Base-by-base conservation (phyloP, 2,329 filamentous ascomycete species). In the Canariomyces notabilis region DNA sequence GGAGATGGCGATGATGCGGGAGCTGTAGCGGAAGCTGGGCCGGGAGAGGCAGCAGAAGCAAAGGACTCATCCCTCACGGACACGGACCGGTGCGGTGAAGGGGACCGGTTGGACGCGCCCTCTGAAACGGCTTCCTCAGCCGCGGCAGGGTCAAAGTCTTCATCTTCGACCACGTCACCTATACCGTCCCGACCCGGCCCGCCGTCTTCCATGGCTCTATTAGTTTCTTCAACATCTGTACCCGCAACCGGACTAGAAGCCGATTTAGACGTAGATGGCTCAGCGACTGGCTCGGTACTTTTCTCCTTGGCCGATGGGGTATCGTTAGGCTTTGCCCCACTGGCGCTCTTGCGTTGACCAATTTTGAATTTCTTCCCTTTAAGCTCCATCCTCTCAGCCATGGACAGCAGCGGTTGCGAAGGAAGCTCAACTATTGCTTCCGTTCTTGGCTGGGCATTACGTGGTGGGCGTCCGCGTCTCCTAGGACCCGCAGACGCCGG, bases 371-470 rank as follows among this genome's bases (percentile, higher is more conserved):
- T 73, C 59, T 71, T 79, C 9, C 76, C 77, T 42, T 64, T 68
- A 2, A 77, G 63, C 26, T 71, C 74, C 68, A 79, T 73, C n/a
- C 75, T 70, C 54, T 80, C 77, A 31, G 71, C 70, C 72, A 81
- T 73, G 5, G 77, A 80, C 65, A 80, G 66, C 38, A 74, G 69
- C 9, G 65, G 61, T 9, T 57, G 58, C 2, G 49, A 52, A 5
- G 46, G 23, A 3, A 50, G 21, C 14, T 53, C 56, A 2, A 53
- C 42, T 2, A 46, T n/a, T 0, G 50, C 22, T 21, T 43, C 22
- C 51, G 44, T 4, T 33, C 7, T 46, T 21, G 23, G 43, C 35
- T 53, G 48, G 11, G 46, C 36, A 4, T 49, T 55, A 15, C 57
- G 57, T 1, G 64, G 62, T 9, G 67, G 67, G 5, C 68, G 67